Conservation (phyloP, 495 filamentous ascomycete species). For the Talaromyces adpressus region DNA sequence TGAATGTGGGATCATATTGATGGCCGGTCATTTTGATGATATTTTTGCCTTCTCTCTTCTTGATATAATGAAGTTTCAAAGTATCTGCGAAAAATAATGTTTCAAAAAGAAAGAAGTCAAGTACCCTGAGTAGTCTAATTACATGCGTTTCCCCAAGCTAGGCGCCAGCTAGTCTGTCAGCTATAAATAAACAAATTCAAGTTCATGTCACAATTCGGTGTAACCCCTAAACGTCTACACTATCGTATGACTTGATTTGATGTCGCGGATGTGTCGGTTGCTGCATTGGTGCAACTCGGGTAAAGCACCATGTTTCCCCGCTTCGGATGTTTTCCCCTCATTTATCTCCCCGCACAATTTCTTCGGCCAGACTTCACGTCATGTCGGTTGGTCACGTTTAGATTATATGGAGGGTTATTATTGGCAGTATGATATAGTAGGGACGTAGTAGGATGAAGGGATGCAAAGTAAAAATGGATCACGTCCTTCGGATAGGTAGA, state of each 20-base stretch:
- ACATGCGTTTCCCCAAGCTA: background rate
- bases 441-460: background rate
- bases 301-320: background rate
- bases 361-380: background rate
- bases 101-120: background rate
- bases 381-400: background rate
- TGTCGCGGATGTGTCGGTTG: background rate
- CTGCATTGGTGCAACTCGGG: background rate
- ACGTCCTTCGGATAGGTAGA: background rate
- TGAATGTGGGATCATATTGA: slow-evolving; percentile 70
- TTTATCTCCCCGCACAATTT: background rate
- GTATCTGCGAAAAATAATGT: background rate
- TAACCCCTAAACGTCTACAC: background rate
- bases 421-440: background rate
- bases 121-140: background rate
- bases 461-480: background rate
- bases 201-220: background rate
- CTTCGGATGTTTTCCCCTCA: background rate
- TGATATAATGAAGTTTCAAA: background rate
- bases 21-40: slow-evolving; percentile 24
- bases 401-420: background rate
- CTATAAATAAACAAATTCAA: background rate
- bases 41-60: background rate
- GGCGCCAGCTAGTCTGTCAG: background rate
- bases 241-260: background rate